phyloP scores from a whole-genome alignment of 495 filamentous ascomycete genomes.

The Aspergillus campestris region DNA sequence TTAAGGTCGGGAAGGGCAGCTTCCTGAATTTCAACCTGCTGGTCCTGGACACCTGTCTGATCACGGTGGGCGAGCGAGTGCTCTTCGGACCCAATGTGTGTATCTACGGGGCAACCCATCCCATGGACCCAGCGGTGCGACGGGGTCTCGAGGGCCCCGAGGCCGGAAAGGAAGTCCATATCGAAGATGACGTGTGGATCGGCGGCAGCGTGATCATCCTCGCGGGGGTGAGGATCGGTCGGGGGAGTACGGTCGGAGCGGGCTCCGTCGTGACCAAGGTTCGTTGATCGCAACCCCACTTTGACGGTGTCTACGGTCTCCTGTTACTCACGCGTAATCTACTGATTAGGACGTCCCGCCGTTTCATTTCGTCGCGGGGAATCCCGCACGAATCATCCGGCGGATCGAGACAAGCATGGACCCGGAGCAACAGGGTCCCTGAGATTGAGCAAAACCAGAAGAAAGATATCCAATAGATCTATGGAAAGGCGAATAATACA shows the following conservation, averaged over 20 bases:
- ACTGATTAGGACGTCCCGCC: slow-evolving; percentile 42
- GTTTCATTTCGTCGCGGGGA: slow-evolving; percentile 51
- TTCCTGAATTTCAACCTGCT: slow-evolving; percentile 68
- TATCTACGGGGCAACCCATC: slow-evolving; percentile 63
- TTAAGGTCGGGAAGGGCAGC: slow-evolving; percentile 53
- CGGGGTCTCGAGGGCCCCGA: slow-evolving; percentile 67
- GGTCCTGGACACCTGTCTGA: slow-evolving; percentile 67
- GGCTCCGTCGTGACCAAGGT: slow-evolving; percentile 80
- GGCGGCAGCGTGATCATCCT: slow-evolving; percentile 63
- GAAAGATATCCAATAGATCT: not conserved
- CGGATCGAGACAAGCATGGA: slow-evolving; percentile 32
- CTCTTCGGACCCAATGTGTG: slow-evolving; percentile 66
- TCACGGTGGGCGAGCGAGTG: slow-evolving; percentile 68
- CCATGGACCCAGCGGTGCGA: slow-evolving; percentile 57
- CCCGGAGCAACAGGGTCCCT: slow-evolving; percentile 1
- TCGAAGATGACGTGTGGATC: slow-evolving; percentile 82
- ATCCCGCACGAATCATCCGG: slow-evolving; percentile 52
- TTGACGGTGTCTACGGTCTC: not conserved
- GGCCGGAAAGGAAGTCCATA: slow-evolving; percentile 59
- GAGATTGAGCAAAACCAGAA: not conserved
- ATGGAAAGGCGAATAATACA: not conserved
- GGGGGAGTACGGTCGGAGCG: slow-evolving; percentile 64
- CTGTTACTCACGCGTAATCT: not conserved
- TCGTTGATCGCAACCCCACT: slow-evolving; percentile 13
- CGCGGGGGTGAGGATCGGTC: slow-evolving; percentile 64